These are phyloP conservation scores for Globisporangium alternatum DNA, from an alignment of 352 stramenopile species.

Conservation along the genomic window DNA sequence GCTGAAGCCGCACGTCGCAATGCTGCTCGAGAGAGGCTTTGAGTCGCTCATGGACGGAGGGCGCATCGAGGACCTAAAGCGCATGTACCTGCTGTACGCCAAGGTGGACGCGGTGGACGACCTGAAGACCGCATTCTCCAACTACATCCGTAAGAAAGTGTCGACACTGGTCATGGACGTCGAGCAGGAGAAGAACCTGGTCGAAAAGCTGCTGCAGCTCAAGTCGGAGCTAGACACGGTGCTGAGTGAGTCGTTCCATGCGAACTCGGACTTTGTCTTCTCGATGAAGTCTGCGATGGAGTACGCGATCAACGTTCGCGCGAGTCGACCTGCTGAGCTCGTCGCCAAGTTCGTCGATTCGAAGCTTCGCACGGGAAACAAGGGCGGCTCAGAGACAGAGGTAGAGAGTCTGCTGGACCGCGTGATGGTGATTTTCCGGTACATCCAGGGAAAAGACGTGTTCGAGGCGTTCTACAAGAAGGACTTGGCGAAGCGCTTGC, in stretches of 20 bases:
- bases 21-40: slow-evolving; percentile 86
- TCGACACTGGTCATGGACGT: slow-evolving; percentile 72
- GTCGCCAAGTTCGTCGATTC: slow-evolving; percentile 91
- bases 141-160: slow-evolving; percentile 78
- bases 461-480: slow-evolving; percentile 99
- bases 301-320: slow-evolving; percentile 84
- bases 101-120: slow-evolving; percentile 71
- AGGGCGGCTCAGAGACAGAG: slow-evolving; percentile 82
- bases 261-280: slow-evolving; percentile 74
- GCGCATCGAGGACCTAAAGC: slow-evolving; percentile 79
- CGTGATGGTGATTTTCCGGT: slow-evolving; percentile 95
- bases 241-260: slow-evolving; percentile 67
- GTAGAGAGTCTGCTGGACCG: slow-evolving; percentile 87
- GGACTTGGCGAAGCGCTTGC: slow-evolving; percentile 95
- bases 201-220: slow-evolving; percentile 88
- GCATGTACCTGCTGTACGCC: slow-evolving; percentile 83
- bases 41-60: slow-evolving; percentile 81
- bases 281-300: slow-evolving; percentile 89
- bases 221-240: slow-evolving; percentile 83
- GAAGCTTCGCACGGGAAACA: slow-evolving; percentile 86
- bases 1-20: slow-evolving; percentile 76
- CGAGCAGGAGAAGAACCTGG: slow-evolving; percentile 86
- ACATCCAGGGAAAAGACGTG: slow-evolving; percentile 97
- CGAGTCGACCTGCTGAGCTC: slow-evolving; percentile 84
- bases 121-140: slow-evolving; percentile 61